Evolutionary conservation across 2,329 filamentous ascomycete genomes (phyloP).

Genomic region (Colletotrichum sp.): DNA sequence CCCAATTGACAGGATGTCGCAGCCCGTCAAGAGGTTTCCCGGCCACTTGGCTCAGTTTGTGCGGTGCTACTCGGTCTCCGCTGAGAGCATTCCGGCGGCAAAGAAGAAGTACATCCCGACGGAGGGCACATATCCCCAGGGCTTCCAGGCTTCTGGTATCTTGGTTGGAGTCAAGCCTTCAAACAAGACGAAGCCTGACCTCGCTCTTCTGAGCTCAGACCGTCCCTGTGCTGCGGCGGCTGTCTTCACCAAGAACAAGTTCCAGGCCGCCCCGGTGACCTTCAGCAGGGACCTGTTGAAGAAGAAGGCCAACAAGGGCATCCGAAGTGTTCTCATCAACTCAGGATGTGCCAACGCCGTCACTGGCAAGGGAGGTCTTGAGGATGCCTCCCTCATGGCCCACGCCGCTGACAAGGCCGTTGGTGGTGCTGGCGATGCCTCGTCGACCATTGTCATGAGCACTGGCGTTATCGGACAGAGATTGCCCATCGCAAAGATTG

Average conservation of each 20-base stretch:
- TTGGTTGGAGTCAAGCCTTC: conserved; percentile 93
- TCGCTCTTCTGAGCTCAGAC: conserved; percentile 88
- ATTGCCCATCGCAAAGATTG: conserved; percentile 89
- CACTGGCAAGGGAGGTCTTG: conserved; percentile 85
- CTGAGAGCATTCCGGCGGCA: conserved; percentile 70
- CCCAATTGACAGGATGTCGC: conserved; percentile 15
- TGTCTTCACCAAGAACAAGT: conserved; percentile 98
- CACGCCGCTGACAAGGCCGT: conserved; percentile 72
- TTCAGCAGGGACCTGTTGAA: conserved; percentile 78
- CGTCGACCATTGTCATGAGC: conserved; percentile 92
- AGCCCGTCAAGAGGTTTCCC: conserved; percentile 20
- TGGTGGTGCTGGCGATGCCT: conserved; percentile 42
- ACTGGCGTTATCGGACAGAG: conserved; percentile 97
- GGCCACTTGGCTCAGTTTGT: conserved; percentile 25
- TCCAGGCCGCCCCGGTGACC: conserved; percentile 94
- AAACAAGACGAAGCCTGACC: conserved; percentile 90
- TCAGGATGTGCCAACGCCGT: conserved; percentile 98
- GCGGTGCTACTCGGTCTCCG: conserved; percentile 64
- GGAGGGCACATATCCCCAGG: conserved; percentile 85
- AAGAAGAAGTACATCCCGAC: conserved; percentile 93
- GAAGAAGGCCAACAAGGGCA: conserved; percentile 68
- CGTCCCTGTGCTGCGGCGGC: conserved; percentile 85
- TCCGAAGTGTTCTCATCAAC: conserved; percentile 88
- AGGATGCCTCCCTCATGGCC: conserved; percentile 89
- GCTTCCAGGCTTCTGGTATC: conserved; percentile 85